Evolutionary conservation across 2,329 filamentous ascomycete genomes (phyloP), one percentile per base, ranked within the genome.

Genomic region (Beauveria medogensis): DNA sequence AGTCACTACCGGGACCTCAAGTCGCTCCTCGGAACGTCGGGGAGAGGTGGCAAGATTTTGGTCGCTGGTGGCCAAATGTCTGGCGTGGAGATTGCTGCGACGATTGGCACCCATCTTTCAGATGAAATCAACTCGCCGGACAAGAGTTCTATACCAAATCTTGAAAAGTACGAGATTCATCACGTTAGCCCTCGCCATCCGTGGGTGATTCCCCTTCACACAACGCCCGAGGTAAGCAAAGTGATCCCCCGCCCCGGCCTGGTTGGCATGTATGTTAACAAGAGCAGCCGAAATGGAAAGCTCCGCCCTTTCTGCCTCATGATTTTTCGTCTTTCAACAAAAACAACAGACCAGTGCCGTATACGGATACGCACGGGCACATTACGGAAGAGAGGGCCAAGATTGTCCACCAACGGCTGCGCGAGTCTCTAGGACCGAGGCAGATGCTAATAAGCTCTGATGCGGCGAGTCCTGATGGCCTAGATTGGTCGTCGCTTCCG

Each of bases 61-160:
- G 78, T 95, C 0, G 83, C 92, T 1, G 91, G 91, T 0, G 90
- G 90, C 0, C 89, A 92, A 67, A 92, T 94, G 81, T 93, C 90
- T 2, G 90, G 90, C 0, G 83, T 89, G 5, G 91, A 95, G 74
- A 87, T 88, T 54, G 87, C 90, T 0, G 86, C 84, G 10, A 85
- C 86, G 2, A 82, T 92, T 55, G 89, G 89, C 12, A 79, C 84
- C 5, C 85, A 92, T 64, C 72, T 93, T 1, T 92, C 90, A 0
- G 85, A 85, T 6, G 80, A 81, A 3, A 72, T 73, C 14, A 77
- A 88, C 69, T 80, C 82, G 0, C 82, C 85, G 0, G 74, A 72
- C 0, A 63, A 72, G 1, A 77, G 71, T 34, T 59, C 66, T 0
- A 72, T 84, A 5, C 59, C 71, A 0, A 72, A 79, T 50, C 67